Percentiles rank a stretch among this genome's conserved stretches.
Conservation (phyloP, 2,329 filamentous ascomycete genomes). For the Diaporthe vexans region DNA sequence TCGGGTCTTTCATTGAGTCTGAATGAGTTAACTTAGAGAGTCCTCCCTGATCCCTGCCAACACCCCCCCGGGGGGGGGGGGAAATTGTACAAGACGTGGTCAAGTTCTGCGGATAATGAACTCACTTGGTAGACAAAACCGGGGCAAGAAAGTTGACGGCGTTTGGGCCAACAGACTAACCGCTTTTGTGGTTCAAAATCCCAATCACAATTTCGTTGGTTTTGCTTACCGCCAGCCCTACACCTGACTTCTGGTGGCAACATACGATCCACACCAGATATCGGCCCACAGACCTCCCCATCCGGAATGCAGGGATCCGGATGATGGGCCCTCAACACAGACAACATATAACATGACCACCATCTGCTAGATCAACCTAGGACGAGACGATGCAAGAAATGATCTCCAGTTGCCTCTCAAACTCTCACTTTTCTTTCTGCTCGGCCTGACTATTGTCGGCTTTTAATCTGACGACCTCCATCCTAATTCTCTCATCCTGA, state of each 20-base stretch:
- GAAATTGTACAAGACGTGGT: neutral
- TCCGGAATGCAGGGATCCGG: conserved; percentile 26
- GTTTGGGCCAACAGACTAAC: neutral
- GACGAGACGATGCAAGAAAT: neutral
- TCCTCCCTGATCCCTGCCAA: no score
- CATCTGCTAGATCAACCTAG: neutral
- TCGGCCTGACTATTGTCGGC: neutral
- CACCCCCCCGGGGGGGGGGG: no score
- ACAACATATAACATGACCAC: conserved; percentile 12
- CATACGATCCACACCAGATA: conserved; percentile 31
- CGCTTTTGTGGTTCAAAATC: neutral
- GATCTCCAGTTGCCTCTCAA: neutral
- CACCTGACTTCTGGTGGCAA: conserved; percentile 27
- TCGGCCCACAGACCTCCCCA: conserved; percentile 29
- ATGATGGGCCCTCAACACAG: neutral
- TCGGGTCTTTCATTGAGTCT: no score
- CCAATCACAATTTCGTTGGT: conserved; percentile 1
- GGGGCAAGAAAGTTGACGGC: no score
- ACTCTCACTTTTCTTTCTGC: no score
- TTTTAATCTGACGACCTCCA: neutral
- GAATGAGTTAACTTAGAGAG: no score
- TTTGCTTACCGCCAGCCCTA: conserved; percentile 20
- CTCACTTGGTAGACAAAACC: neutral
- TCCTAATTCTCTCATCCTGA: neutral
- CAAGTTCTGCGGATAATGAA: neutral